Evolutionary conservation across 257 asterid genomes (phyloP).

Genomic region (Ocimum tenuiflorum): DNA sequence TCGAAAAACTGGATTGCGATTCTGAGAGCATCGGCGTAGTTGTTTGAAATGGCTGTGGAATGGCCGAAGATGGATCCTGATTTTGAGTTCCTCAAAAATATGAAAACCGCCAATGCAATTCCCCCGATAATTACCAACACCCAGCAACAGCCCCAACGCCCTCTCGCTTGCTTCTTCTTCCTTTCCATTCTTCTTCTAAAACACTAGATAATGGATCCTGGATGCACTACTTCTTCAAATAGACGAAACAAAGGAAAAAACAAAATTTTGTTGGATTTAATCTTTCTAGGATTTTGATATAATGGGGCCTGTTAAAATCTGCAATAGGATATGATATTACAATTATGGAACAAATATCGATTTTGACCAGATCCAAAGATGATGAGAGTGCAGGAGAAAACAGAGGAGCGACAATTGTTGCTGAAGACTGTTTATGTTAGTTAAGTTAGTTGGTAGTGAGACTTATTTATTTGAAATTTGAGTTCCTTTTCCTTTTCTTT

Average conservation of each 20-base stretch:
- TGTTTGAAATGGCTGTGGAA: constrained; percentile 40
- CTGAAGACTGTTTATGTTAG: constrained; percentile 6
- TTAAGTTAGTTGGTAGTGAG: background rate
- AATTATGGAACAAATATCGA: background rate
- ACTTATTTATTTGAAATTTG: background rate
- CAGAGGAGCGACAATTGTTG: constrained; percentile 12
- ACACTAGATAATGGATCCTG: background rate
- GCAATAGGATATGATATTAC: background rate
- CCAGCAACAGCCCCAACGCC: constrained; percentile 58
- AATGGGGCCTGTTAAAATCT: no score
- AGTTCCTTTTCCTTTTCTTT: background rate
- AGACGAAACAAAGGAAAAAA: no score
- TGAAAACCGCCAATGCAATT: constrained; percentile 31
- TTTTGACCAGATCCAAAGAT: background rate
- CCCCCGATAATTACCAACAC: constrained; percentile 41
- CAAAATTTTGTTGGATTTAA: no score
- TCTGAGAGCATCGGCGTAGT: constrained; percentile 59
- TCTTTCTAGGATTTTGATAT: no score
- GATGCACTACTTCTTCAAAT: background rate
- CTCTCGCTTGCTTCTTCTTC: constrained; percentile 32
- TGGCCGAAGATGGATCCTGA: constrained; percentile 52
- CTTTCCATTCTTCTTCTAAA: constrained; percentile 31
- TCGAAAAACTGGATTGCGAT: constrained; percentile 77
- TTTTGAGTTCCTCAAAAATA: constrained; percentile 17
- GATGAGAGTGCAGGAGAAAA: constrained; percentile 6